A percentile compares a stretch with the other conserved stretches of the same genome.
Evolutionary conservation across 169 alveolate species (phyloP).

Genomic region (Cystoisospora suis): DNA sequence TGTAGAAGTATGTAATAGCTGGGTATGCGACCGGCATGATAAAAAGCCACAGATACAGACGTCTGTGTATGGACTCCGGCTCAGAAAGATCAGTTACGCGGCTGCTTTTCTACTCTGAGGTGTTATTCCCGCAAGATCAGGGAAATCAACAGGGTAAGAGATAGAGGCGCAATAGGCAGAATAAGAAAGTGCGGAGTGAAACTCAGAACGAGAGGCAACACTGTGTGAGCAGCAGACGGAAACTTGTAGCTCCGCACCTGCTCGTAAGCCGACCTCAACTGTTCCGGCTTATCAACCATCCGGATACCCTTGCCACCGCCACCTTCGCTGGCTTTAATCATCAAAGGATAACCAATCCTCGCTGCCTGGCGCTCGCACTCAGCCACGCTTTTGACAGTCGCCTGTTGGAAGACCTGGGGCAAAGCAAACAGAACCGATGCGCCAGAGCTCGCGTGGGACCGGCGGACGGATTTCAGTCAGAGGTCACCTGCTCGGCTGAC

Average conservation of each 20-base stretch:
- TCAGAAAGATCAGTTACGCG: no score
- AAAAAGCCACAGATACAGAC: no score
- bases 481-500: no score
- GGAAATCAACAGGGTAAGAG: no score
- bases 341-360: conserved; percentile 93
- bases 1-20: no score
- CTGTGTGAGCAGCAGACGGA: neutral
- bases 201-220: neutral
- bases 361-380: conserved; percentile 84
- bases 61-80: no score
- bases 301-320: conserved; percentile 97
- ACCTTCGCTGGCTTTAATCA: conserved; percentile 95
- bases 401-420: conserved; percentile 64
- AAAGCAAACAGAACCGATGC: neutral
- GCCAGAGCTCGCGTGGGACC: no score
- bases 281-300: conserved; percentile 73
- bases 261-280: conserved; percentile 70
- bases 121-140: no score
- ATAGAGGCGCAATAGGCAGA: neutral
- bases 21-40: no score
- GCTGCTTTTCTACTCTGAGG: no score
- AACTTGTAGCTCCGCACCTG: no score
- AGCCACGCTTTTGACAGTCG: conserved; percentile 75
- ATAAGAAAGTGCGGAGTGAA: neutral
- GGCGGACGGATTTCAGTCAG: no score